Conservation (phyloP, 2,329 filamentous ascomycete species). For the Coleophoma crateriformis region DNA sequence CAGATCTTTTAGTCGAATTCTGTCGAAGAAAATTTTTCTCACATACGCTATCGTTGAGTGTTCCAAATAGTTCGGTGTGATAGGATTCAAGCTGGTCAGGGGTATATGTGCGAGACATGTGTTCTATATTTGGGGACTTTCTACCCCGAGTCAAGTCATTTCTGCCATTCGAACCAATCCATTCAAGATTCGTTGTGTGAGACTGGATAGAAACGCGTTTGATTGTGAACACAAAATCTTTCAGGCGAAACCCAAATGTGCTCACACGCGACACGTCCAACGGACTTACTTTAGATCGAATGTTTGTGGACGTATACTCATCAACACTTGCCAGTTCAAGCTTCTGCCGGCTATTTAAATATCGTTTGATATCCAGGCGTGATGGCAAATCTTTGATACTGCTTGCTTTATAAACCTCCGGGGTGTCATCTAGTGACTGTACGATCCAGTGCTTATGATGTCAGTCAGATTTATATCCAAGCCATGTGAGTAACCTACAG, state of each 20-base stretch:
- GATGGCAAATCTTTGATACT: background rate
- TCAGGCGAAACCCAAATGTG: background rate
- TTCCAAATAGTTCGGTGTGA: constrained; percentile 3
- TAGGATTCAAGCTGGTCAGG: constrained; percentile 5
- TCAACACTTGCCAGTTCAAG: background rate
- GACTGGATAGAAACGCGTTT: constrained; percentile 1
- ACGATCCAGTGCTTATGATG: constrained; percentile 5
- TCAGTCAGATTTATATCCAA: background rate
- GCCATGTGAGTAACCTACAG: background rate
- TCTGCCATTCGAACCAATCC: background rate
- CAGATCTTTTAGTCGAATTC: background rate
- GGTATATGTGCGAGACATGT: constrained; percentile 5
- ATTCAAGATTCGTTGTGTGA: background rate
- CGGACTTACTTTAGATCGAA: background rate
- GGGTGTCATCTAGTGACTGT: constrained; percentile 8
- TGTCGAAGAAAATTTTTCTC: background rate
- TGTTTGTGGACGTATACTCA: background rate
- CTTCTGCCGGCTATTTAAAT: background rate
- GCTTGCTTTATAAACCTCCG: constrained; percentile 1
- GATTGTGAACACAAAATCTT: constrained; percentile 3
- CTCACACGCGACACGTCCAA: constrained; percentile 2
- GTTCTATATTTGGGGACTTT: background rate
- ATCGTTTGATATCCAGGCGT: background rate
- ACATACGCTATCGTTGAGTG: constrained; percentile 12
- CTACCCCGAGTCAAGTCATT: background rate